phyloP scores from a whole-genome alignment of 2,329 filamentous ascomycete genomes.

The Pseudogymnoascus sp. region DNA sequence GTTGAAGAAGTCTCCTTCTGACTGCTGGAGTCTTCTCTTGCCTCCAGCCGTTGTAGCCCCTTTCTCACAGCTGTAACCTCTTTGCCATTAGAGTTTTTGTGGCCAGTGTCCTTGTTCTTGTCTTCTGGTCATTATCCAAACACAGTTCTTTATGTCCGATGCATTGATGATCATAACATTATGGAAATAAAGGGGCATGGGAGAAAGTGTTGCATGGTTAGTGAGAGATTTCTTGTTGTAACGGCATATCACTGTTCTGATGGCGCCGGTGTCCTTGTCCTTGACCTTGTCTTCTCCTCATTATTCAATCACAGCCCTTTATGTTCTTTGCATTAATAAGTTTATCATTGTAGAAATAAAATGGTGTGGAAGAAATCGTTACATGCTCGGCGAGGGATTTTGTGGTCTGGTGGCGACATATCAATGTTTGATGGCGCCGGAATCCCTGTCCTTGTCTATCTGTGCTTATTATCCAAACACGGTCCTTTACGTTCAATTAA shows the following conservation, averaged over 20 bases:
- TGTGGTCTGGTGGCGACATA: background rate
- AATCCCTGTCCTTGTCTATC: background rate
- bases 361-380: background rate
- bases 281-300: background rate
- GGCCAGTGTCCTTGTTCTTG: background rate
- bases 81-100: background rate
- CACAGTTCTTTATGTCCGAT: background rate
- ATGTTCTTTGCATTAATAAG: background rate
- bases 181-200: background rate
- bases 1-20: background rate
- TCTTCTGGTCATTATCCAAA: background rate
- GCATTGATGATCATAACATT: too few relatives aligned
- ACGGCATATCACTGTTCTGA: background rate
- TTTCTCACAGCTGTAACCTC: background rate
- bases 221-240: background rate
- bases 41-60: too few relatives aligned
- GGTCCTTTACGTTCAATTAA: background rate
- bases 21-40: background rate
- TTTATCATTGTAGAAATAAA: background rate
- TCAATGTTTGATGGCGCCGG: too few relatives aligned
- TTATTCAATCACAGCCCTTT: background rate
- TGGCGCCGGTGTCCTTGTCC: background rate
- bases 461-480: background rate
- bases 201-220: background rate
- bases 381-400: background rate